Percentiles rank a stretch among this genome's conserved stretches.
phyloP scores from a whole-genome alignment of 768 basidiomycete species.

The Hortiboletus campestris region DNA sequence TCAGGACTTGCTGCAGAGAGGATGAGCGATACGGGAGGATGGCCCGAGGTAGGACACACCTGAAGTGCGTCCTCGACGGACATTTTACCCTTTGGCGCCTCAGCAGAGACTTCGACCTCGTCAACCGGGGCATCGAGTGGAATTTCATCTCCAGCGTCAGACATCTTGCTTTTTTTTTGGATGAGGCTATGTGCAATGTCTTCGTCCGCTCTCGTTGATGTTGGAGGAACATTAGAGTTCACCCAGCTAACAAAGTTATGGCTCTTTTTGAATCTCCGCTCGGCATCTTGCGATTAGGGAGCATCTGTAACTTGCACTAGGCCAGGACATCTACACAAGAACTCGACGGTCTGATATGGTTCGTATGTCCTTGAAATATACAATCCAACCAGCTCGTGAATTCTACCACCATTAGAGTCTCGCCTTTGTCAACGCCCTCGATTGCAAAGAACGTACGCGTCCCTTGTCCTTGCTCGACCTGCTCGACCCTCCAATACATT shows the following conservation, averaged over 20 bases:
- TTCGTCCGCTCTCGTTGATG: conserved; percentile 97
- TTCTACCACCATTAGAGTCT: conserved; percentile 49
- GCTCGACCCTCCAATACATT: background rate
- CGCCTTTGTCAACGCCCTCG: conserved; percentile 68
- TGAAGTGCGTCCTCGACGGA: conserved; percentile 94
- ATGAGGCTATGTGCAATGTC: conserved; percentile 53
- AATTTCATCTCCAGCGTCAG: conserved; percentile 98
- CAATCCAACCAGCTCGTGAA: conserved; percentile 22
- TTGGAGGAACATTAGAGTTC: conserved; percentile 58
- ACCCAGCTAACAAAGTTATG: conserved; percentile 25
- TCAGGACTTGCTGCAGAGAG: conserved; percentile 87
- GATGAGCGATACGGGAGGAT: background rate
- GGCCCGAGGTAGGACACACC: conserved; percentile 38
- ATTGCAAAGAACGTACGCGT: conserved; percentile 71
- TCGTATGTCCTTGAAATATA: conserved; percentile 17
- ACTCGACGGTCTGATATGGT: conserved; percentile 21
- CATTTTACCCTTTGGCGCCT: conserved; percentile 94
- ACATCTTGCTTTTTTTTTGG: conserved; percentile 57
- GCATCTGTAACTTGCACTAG: background rate
- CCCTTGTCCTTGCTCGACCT: conserved; percentile 2
- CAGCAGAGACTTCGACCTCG: conserved; percentile 79
- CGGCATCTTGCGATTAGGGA: conserved; percentile 42
- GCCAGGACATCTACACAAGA: background rate
- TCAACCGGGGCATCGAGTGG: conserved; percentile 62
- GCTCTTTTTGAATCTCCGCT: conserved; percentile 51